Conservation (phyloP, 2,329 filamentous ascomycete genomes). For the Xylaria sp. region DNA sequence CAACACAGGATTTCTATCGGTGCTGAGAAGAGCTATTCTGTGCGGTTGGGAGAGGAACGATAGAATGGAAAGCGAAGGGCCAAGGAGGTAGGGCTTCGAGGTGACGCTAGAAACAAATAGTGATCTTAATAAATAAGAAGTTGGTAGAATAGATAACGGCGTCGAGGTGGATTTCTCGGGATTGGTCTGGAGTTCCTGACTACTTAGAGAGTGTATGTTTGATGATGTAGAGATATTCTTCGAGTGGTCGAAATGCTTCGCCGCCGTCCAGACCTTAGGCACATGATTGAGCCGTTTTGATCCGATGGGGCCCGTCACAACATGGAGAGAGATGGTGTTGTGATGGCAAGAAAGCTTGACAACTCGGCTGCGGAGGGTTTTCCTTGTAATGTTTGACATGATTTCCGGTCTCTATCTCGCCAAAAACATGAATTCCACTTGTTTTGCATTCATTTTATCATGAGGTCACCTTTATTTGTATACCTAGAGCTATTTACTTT, state of each 20-base stretch:
- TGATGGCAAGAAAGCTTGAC: not conserved
- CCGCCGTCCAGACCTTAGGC: not conserved
- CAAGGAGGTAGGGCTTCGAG: not conserved
- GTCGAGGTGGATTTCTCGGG: not conserved
- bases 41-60: not conserved
- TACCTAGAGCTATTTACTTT: not conserved
- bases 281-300: not conserved
- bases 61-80: conserved; percentile 1
- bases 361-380: not conserved
- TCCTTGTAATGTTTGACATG: not conserved
- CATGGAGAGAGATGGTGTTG: not conserved
- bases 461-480: not conserved
- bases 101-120: not conserved
- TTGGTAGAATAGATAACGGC: conserved; percentile 1
- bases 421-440: not conserved
- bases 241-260: not conserved
- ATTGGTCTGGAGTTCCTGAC: not conserved
- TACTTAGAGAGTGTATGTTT: not conserved
- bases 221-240: not conserved
- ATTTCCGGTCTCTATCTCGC: not conserved
- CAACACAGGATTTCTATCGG: conserved; percentile 1
- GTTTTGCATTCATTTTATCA: not conserved
- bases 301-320: not conserved
- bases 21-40: not conserved
- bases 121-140: not conserved